Base-by-base conservation (phyloP, 2,329 filamentous ascomycete genomes). In the Pezicula radicicola region DNA sequence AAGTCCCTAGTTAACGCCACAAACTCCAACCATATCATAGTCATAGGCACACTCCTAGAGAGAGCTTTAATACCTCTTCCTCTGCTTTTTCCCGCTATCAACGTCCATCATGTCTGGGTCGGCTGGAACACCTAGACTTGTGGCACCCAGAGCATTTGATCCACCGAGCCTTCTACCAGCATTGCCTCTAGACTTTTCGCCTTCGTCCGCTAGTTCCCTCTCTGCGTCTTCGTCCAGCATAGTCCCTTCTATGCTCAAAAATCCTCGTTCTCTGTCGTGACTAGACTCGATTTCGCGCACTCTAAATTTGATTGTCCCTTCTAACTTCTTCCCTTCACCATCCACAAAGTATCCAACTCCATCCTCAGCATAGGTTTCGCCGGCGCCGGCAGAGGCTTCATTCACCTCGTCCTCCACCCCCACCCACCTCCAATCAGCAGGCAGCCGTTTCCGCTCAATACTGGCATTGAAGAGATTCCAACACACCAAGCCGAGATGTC, bases 391-490 rank as follows among this genome's bases (percentile, higher is more conserved):
- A 49, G 68, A 66, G 21, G 65, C 63, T 6, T 65, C 60, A 6
- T 69, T 64, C 36, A 67, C 64, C 41, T 66, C 43, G 15, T 66
- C 64, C 51, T 72, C 68, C 45, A 79, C 75, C 50, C 77, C 75
- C 15, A 90, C 78, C 87, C 91, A 97, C 55, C 75, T 83, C 94
- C 93, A 99, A 21, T 81, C 79, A 13, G 74, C 70, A 0, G 94
- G 94, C 15, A 99, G 75, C 35, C 89, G 79, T 55, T 81, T 82
- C 19, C 86, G 79, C 62, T 93, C 88, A 54, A 99, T 89, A 41
- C 87, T 90, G 1, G 93, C 89, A 60, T 94, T 96, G 77, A 97
- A 97, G 59, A 91, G 83, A 68, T 93, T 93, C 72, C 91, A 92
- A 68, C 91, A 94, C 10, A 95, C 84, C 3, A 97, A 81, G 18